A percentile compares a stretch with the other conserved stretches of the same genome.
Conservation (phyloP, 2,329 filamentous ascomycete genomes). For the Thelonectria olida region DNA sequence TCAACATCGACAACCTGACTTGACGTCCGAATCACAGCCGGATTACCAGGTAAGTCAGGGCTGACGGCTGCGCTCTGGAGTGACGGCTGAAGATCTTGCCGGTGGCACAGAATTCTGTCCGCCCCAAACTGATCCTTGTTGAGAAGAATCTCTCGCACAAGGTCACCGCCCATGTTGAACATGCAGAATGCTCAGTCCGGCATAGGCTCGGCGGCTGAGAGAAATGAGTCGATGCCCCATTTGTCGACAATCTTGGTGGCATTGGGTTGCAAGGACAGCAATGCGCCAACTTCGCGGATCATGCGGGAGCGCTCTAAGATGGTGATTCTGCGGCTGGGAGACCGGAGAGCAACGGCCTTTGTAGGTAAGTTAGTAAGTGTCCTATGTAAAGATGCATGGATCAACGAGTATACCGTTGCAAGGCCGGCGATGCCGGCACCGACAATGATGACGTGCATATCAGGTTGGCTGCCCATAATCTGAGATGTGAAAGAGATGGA, state of each 20-base stretch:
- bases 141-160: constrained; percentile 28
- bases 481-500: background rate
- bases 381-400: background rate
- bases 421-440: constrained; percentile 35
- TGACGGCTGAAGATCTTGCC: constrained; percentile 30
- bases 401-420: constrained; percentile 15
- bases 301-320: constrained; percentile 34
- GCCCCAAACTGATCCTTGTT: constrained; percentile 30
- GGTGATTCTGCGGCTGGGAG: constrained; percentile 29
- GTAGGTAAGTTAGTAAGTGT: background rate
- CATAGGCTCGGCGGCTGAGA: constrained; percentile 27
- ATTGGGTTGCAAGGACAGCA: constrained; percentile 33
- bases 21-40: constrained; percentile 25
- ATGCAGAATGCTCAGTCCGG: constrained; percentile 33
- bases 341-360: constrained; percentile 27
- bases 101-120: constrained; percentile 34
- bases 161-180: constrained; percentile 24
- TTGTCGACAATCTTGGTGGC: constrained; percentile 32
- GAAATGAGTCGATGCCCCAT: constrained; percentile 27
- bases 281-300: constrained; percentile 32
- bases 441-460: constrained; percentile 31
- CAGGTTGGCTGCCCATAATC: constrained; percentile 31
- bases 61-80: constrained; percentile 25
- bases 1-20: constrained; percentile 26
- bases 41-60: constrained; percentile 14